Conservation (phyloP, 306 rosid species). For the Leucaena leucocephala region DNA sequence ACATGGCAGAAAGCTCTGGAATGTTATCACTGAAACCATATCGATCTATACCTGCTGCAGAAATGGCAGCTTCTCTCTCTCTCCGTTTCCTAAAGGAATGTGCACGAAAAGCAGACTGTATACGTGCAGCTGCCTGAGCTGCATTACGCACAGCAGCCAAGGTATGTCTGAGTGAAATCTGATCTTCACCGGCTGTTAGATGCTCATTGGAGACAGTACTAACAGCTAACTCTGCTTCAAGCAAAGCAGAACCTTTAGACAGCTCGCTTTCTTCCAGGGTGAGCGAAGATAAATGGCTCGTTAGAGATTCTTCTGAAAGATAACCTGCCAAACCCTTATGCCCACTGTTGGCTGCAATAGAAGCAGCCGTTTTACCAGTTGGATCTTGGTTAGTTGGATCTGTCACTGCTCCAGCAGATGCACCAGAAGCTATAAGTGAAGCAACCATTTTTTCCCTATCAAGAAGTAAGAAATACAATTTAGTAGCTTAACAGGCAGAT, state of each 20-base stretch:
- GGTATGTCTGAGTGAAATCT: constrained; percentile 56
- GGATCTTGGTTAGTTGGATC: constrained; percentile 81
- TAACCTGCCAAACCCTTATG: constrained; percentile 97
- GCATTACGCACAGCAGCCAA: constrained; percentile 89
- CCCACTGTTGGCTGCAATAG: constrained; percentile 71
- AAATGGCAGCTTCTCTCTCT: constrained; percentile 47
- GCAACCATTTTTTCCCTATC: constrained; percentile 92
- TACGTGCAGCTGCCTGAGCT: constrained; percentile 88
- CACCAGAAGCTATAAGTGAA: constrained; percentile 83
- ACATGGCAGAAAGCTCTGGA: constrained; percentile 66
- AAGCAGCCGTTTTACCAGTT: constrained; percentile 79
- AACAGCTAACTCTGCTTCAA: constrained; percentile 69
- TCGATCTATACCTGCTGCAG: constrained; percentile 45
- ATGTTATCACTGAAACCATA: constrained; percentile 46
- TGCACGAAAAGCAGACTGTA: constrained; percentile 92
- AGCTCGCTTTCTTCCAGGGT: constrained; percentile 70
- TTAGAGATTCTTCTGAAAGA: constrained; percentile 82
- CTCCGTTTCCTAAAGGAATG: constrained; percentile 71
- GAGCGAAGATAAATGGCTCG: constrained; percentile 89
- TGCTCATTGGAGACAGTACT: constrained; percentile 54
- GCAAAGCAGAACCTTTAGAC: constrained; percentile 67
- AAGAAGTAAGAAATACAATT: constrained; percentile 34
- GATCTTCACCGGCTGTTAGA: constrained; percentile 56
- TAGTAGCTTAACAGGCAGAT: constrained; percentile 22
- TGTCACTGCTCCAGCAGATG: constrained; percentile 96